Conservation (phyloP, 768 basidiomycete genomes). For the Kwoniella heveanensis region DNA sequence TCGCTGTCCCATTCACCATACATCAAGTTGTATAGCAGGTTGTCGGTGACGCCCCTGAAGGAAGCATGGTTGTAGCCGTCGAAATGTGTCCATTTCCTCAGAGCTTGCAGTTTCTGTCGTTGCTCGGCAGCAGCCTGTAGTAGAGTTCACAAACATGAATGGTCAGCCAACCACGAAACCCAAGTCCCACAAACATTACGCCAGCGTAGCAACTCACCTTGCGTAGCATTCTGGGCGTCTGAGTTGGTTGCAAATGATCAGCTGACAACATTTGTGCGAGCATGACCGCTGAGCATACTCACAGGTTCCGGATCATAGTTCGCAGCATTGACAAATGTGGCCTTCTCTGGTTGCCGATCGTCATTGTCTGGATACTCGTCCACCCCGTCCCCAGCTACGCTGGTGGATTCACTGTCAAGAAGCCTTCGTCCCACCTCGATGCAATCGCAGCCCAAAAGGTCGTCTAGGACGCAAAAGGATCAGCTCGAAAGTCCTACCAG, state of each 20-base stretch:
- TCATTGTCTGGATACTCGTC: slow-evolving; percentile 16
- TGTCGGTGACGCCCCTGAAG: slow-evolving; percentile 35
- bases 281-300: slow-evolving; percentile 14
- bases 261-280: neutral
- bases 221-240: slow-evolving; percentile 43
- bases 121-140: slow-evolving; percentile 45
- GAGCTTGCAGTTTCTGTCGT: slow-evolving; percentile 51
- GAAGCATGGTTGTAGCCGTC: slow-evolving; percentile 37
- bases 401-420: slow-evolving; percentile 25
- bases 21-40: slow-evolving; percentile 43
- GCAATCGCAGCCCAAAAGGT: slow-evolving; percentile 77
- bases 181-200: neutral
- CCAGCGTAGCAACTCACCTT: slow-evolving; percentile 32
- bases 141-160: neutral
- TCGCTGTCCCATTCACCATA: slow-evolving; percentile 28
- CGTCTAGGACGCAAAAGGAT: slow-evolving; percentile 59
- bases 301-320: slow-evolving; percentile 52
- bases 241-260: slow-evolving; percentile 2
- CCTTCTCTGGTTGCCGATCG: slow-evolving; percentile 30
- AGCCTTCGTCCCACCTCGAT: neutral
- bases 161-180: neutral
- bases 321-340: slow-evolving; percentile 44
- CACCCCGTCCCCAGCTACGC: slow-evolving; percentile 36
- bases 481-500: slow-evolving; percentile 9
- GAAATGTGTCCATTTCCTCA: slow-evolving; percentile 54